These are phyloP conservation scores for Picea glauca DNA, from an alignment of 75 land plant species.

Conservation along the genomic window DNA sequence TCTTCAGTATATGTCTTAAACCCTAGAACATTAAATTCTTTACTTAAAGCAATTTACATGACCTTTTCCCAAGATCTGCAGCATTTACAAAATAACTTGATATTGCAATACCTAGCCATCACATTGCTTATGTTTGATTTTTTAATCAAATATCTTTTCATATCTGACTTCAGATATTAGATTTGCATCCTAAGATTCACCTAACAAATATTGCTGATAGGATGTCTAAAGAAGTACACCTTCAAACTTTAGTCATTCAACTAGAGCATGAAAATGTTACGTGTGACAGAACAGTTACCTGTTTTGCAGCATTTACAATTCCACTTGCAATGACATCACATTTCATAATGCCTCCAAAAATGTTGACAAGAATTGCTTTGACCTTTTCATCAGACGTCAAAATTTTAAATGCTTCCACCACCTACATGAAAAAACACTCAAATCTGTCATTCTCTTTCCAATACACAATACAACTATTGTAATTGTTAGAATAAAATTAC, in stretches of 20 bases:
- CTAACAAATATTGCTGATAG: no score
- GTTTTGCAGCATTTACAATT: conserved; percentile 99
- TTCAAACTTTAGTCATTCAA: no score
- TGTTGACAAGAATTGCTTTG: conserved; percentile 96
- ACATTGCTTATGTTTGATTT: neutral
- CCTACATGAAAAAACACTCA: conserved; percentile 36
- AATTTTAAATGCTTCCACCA: conserved; percentile 95
- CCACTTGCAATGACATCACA: conserved; percentile 99
- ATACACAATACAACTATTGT: neutral
- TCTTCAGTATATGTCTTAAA: neutral
- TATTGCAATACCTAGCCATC: neutral
- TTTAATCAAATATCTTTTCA: no score
- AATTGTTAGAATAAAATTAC: neutral
- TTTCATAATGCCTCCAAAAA: conserved; percentile 99
- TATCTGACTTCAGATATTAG: no score
- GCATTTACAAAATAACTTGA: neutral
- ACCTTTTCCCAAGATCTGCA: neutral
- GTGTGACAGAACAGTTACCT: conserved; percentile 31
- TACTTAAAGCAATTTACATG: neutral
- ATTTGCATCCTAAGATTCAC: no score
- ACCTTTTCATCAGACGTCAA: conserved; percentile 88
- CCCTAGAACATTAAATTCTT: neutral
- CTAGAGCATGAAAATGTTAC: no score
- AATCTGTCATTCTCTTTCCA: neutral
- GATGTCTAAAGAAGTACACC: no score